These are phyloP conservation scores for Acanthamoeba quina DNA, from an alignment of 208 protist species.

Conservation along the genomic window DNA sequence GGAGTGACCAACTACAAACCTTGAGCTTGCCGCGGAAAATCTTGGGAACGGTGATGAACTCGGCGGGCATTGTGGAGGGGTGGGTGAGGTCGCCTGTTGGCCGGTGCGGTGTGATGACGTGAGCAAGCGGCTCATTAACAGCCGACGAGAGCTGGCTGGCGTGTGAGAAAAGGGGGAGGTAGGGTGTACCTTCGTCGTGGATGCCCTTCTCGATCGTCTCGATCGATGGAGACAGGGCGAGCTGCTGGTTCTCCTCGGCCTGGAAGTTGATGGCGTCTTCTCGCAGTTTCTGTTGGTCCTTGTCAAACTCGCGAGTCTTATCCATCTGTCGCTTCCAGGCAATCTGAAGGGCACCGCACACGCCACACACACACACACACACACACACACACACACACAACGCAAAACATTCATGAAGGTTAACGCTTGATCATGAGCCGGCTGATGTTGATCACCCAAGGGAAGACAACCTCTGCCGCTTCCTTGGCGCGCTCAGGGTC, in stretches of 20 bases:
- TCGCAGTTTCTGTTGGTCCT: constrained; percentile 75
- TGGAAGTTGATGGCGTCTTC: not conserved
- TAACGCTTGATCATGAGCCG: too few relatives aligned
- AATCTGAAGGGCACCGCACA: not conserved
- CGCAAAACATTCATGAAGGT: not conserved
- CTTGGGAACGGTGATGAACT: constrained; percentile 30
- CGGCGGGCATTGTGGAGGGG: not conserved
- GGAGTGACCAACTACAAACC: not conserved
- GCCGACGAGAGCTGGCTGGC: too few relatives aligned
- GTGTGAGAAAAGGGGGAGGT: too few relatives aligned
- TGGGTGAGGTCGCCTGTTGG: not conserved
- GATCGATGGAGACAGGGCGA: not conserved
- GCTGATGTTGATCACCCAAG: not conserved
- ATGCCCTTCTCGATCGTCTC: not conserved
- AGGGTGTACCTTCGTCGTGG: not conserved
- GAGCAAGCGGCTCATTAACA: not conserved
- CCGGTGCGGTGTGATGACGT: too few relatives aligned
- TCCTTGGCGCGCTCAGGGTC: constrained; percentile 75
- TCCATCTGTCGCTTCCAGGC: constrained; percentile 75
- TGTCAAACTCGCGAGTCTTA: constrained; percentile 78
- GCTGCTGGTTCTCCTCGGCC: not conserved
- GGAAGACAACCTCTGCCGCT: constrained; percentile 9
- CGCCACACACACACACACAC: too few relatives aligned
- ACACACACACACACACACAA: too few relatives aligned
- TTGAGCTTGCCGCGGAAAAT: constrained; percentile 59